Evolutionary conservation across 1,284 basidiomycete genomes (phyloP), one percentile per base, ranked within the genome.

Genomic region (Volvariella volvacea): DNA sequence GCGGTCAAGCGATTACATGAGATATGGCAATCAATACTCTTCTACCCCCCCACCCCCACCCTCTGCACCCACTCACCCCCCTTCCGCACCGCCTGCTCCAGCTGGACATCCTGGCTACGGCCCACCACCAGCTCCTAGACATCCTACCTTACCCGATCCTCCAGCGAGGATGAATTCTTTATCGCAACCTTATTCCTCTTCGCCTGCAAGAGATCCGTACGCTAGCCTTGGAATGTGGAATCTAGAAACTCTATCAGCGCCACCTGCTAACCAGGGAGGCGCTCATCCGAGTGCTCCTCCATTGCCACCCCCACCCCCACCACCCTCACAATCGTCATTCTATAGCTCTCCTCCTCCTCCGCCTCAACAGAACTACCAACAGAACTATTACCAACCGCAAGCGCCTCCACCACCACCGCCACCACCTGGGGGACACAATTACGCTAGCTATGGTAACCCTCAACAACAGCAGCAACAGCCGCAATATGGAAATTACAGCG

Each of bases 121-220:
- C 44, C 46, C 61, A 14, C 39, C 58, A 43, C 14, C 52, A 43
- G 12, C 49, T 52, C 22, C 50, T 48, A 16, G 47, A 48, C 4
- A 49, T 9, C 51, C 55, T 22, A 56, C 56, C 28, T 57, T 61
- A 12, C 65, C 67, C 0, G 70, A 68, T 0, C 66, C 68, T 19
- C 67, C 67, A 8, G 53, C 63, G 2, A 65, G 65, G 4, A 57
- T 58, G 3, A 49, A 54, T 14, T 51, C 58, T 4, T 60, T 64
- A 19, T 67, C 67, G 37, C 56, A 60, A 8, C 52, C 64, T n/a
- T 61, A 68, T 21, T 47, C 59, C 16, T 50, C 60, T 21, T 60
- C 66, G 0, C 53, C 64, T 3, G 54, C 55, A 4, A 48, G 34
- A 33, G 77, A 81, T 57, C 78, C 79, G 1, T 83, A 81, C 46